A percentile compares a stretch with the other conserved stretches of the same genome.
Conservation (phyloP, 768 basidiomycete species). For the Boletales sp. region DNA sequence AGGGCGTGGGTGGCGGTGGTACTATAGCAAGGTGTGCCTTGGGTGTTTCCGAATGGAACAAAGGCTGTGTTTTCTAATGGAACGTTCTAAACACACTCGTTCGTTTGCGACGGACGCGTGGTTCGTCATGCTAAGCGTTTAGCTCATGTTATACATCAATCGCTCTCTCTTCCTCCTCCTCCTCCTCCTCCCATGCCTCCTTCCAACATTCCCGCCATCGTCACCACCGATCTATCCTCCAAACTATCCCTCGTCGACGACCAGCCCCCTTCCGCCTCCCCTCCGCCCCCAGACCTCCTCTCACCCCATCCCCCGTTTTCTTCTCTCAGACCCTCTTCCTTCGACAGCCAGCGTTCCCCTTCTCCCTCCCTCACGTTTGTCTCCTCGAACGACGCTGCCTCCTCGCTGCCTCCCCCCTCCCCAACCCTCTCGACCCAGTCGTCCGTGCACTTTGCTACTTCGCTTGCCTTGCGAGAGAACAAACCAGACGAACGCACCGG, state of each 20-base stretch:
- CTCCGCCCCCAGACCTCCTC: constrained; percentile 15
- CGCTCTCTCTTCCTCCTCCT: neutral
- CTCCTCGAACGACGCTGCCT: constrained; percentile 43
- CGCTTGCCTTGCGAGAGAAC: constrained; percentile 63
- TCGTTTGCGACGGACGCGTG: too few species aligned
- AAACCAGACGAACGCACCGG: constrained; percentile 57
- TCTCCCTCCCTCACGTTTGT: constrained; percentile 31
- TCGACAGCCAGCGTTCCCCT: constrained; percentile 28
- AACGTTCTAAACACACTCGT: too few species aligned
- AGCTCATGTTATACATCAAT: constrained; percentile 9
- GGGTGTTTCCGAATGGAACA: too few species aligned
- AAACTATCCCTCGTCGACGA: constrained; percentile 17
- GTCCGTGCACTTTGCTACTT: constrained; percentile 54
- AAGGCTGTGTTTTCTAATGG: too few species aligned
- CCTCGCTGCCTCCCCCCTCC: constrained; percentile 54
- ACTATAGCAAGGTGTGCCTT: too few species aligned
- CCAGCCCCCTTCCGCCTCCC: neutral
- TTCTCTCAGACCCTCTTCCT: constrained; percentile 19
- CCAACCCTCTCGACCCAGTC: constrained; percentile 71
- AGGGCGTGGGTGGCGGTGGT: too few species aligned
- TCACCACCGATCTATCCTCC: constrained; percentile 35
- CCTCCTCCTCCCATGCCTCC: constrained; percentile 14
- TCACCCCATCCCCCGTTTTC: constrained; percentile 14
- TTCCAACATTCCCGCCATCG: constrained; percentile 31
- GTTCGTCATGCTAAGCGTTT: too few species aligned